A percentile compares a stretch with the other conserved stretches of the same genome.
These are phyloP conservation scores for Grigorovia yakushimaensis DNA, from an alignment of 805 yeast species.

Conservation along the genomic window DNA sequence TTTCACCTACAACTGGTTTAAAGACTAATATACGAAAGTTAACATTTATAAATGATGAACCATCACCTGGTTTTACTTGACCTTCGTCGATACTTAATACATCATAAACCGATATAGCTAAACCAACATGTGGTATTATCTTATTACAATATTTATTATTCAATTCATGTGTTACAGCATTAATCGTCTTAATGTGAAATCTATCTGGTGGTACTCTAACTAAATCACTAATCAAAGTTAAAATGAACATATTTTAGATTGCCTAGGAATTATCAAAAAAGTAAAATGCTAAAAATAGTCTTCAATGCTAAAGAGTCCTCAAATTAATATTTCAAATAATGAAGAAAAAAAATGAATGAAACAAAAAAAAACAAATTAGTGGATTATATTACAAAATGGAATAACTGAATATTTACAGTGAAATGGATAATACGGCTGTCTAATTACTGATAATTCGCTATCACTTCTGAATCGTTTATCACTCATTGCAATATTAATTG, in stretches of 20 bases:
- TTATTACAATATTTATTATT: slow-evolving; percentile 80
- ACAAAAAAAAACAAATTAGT: not conserved
- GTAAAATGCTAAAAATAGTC: no score
- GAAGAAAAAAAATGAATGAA: no score
- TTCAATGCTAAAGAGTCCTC: no score
- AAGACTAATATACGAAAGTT: slow-evolving; percentile 70
- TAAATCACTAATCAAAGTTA: slow-evolving; percentile 72
- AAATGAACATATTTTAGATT: slow-evolving; percentile 56
- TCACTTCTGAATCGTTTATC: no score
- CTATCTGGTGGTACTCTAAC: slow-evolving; percentile 82
- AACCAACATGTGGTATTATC: slow-evolving; percentile 73
- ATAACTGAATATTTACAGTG: not conserved
- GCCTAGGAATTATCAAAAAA: not conserved
- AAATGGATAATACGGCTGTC: no score
- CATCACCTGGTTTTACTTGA: slow-evolving; percentile 86
- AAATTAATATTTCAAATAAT: no score
- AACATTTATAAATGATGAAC: slow-evolving; percentile 71
- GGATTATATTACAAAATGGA: not conserved
- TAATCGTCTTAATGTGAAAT: slow-evolving; percentile 61
- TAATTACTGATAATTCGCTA: no score
- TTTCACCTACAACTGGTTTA: slow-evolving; percentile 92
- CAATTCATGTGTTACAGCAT: slow-evolving; percentile 69
- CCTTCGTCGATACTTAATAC: slow-evolving; percentile 78
- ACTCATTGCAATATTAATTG: no score
- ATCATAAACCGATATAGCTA: slow-evolving; percentile 81